These are phyloP conservation scores for Serpula lacrymans DNA, from an alignment of 768 basidiomycete genomes.

Conservation along the genomic window DNA sequence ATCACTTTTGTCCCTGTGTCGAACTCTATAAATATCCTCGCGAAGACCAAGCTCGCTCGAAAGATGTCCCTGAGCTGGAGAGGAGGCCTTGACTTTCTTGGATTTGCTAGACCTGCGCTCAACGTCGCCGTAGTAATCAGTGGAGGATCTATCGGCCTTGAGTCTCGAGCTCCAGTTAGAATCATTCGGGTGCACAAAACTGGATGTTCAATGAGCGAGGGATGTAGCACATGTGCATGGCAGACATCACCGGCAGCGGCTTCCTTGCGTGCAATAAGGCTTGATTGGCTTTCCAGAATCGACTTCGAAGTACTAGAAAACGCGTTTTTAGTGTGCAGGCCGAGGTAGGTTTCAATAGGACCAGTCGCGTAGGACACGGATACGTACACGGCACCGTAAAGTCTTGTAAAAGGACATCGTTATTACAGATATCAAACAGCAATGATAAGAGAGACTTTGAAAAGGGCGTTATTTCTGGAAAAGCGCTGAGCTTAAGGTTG, in stretches of 20 bases:
- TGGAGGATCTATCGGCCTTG: constrained; percentile 13
- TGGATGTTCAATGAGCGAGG: constrained; percentile 12
- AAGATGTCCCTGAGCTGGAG: too few species aligned
- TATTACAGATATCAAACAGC: neutral
- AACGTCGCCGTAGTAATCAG: constrained; percentile 17
- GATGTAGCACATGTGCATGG: constrained; percentile 16
- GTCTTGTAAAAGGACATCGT: constrained; percentile 39
- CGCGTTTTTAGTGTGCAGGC: constrained; percentile 11
- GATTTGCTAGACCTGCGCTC: too few species aligned
- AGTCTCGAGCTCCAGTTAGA: constrained; percentile 34
- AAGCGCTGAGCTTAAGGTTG: too few species aligned
- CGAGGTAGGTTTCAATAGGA: too few species aligned
- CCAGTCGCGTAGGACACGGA: constrained; percentile 8
- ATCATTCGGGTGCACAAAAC: constrained; percentile 52
- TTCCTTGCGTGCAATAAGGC: constrained; percentile 45
- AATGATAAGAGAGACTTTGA: too few species aligned
- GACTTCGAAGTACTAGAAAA: constrained; percentile 46
- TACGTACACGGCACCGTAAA: constrained; percentile 45
- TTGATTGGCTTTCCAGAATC: constrained; percentile 38
- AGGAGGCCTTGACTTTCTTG: too few species aligned
- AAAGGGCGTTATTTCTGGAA: too few species aligned
- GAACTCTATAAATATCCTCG: too few species aligned
- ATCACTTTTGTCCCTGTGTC: too few species aligned
- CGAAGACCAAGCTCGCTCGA: too few species aligned
- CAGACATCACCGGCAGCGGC: constrained; percentile 51